These are phyloP conservation scores for Craterostigma plantagineum DNA, from an alignment of 257 asterid genomes.

Conservation along the genomic window DNA sequence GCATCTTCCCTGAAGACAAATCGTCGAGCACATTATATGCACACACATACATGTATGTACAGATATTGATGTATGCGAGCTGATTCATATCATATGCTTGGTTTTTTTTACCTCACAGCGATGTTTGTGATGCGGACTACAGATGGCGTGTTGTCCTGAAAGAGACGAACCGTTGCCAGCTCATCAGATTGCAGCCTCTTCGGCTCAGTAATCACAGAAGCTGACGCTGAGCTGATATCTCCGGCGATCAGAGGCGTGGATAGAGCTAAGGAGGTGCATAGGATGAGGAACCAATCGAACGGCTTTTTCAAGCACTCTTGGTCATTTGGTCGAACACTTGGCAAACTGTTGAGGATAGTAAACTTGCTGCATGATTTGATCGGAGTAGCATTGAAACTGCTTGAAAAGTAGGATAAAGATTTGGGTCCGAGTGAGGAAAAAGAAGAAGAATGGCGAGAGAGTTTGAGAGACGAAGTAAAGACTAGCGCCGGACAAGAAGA, in stretches of 20 bases:
- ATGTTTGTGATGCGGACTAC: constrained; percentile 90
- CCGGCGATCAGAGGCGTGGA: constrained; percentile 43
- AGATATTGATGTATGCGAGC: no score
- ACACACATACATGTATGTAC: no score
- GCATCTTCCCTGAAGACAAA: constrained; percentile 64
- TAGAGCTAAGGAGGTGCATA: constrained; percentile 75
- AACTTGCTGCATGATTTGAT: no score
- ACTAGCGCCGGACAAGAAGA: no score
- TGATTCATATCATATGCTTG: neutral
- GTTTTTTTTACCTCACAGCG: constrained; percentile 36
- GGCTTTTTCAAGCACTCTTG: constrained; percentile 17
- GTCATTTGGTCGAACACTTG: no score
- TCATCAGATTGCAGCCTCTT: constrained; percentile 85
- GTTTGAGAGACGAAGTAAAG: no score
- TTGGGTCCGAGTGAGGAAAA: no score
- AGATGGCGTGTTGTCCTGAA: constrained; percentile 86
- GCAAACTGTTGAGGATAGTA: no score
- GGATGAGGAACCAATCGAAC: constrained; percentile 41
- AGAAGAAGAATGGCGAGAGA: no score
- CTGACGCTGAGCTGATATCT: constrained; percentile 61
- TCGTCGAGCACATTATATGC: no score
- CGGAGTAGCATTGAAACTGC: no score
- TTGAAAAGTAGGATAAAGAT: no score
- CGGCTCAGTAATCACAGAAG: constrained; percentile 52
- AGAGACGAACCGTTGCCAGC: constrained; percentile 86